A percentile compares a stretch with the other conserved stretches of the same genome.
phyloP scores from a whole-genome alignment of 352 stramenopile species.

The Pseudoperonospora humuli region DNA sequence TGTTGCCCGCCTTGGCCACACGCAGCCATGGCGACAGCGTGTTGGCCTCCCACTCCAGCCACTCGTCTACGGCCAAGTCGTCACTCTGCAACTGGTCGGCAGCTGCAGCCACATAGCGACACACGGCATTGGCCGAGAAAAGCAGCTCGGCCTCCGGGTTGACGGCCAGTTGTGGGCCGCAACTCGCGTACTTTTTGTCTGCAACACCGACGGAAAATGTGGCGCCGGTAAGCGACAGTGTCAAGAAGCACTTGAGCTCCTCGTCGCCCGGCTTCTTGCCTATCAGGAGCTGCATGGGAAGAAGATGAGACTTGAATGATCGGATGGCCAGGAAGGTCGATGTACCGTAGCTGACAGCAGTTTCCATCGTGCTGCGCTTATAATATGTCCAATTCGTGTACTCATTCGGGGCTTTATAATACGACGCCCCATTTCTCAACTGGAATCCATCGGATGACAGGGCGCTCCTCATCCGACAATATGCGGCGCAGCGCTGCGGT shows the following conservation, averaged over 20 bases:
- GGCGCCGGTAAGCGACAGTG: constrained; percentile 38
- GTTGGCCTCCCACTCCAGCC: constrained; percentile 73
- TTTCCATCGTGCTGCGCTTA: not conserved
- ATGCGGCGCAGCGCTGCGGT: constrained; percentile 39
- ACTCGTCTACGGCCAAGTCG: constrained; percentile 76
- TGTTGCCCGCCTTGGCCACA: constrained; percentile 40
- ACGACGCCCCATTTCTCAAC: constrained; percentile 3
- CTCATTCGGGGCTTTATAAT: not conserved
- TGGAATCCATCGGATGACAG: constrained; percentile 15
- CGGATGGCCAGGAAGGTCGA: constrained; percentile 7
- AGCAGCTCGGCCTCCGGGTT: constrained; percentile 28
- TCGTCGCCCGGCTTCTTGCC: constrained; percentile 48
- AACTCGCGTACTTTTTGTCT: constrained; percentile 52
- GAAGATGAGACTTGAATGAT: constrained; percentile 3
- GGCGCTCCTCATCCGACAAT: constrained; percentile 13
- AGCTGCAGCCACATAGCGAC: constrained; percentile 57
- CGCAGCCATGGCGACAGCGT: constrained; percentile 51
- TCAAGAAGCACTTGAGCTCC: constrained; percentile 81
- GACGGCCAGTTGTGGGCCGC: constrained; percentile 46
- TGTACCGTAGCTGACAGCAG: not conserved
- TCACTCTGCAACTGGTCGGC: constrained; percentile 49
- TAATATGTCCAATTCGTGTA: not conserved
- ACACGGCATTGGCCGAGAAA: constrained; percentile 75
- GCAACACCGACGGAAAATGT: constrained; percentile 41
- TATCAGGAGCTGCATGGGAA: constrained; percentile 62